These are phyloP conservation scores for Mitragyna speciosa DNA, from an alignment of 257 asterid species.

Conservation along the genomic window DNA sequence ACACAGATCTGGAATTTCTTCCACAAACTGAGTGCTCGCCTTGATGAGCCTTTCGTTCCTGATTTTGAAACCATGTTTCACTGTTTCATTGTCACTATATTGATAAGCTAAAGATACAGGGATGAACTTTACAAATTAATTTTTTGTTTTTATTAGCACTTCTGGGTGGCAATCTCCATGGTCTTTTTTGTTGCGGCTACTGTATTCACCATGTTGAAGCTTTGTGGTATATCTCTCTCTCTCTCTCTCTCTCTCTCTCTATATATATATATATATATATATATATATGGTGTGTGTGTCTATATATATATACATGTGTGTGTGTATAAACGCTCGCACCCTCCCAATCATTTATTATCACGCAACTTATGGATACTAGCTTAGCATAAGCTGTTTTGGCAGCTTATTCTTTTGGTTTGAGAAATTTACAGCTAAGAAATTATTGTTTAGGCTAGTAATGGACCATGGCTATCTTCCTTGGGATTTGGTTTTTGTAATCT, in stretches of 20 bases:
- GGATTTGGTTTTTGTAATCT: background rate
- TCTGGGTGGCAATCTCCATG: conserved; percentile 99
- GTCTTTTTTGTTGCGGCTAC: conserved; percentile 95
- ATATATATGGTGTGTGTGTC: too few relatives aligned
- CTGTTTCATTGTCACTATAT: conserved; percentile 3
- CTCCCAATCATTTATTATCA: background rate
- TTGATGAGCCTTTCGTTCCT: background rate
- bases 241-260: conserved; percentile 9
- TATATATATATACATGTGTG: too few relatives aligned
- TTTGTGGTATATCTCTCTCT: conserved; percentile 60
- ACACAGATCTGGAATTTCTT: background rate
- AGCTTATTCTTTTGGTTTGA: background rate
- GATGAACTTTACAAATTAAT: conserved; percentile 28
- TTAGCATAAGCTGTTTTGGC: background rate
- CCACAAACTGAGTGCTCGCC: too few relatives aligned
- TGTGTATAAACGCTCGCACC: background rate
- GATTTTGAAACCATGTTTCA: background rate
- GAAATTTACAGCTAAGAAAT: background rate
- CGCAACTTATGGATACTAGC: background rate
- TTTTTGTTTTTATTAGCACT: conserved; percentile 61
- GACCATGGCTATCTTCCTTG: background rate
- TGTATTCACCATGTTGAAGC: conserved; percentile 89
- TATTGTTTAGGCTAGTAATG: background rate
- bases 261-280: background rate
- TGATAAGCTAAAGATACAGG: conserved; percentile 3